A percentile compares a stretch with the other conserved stretches of the same genome.
These are phyloP conservation scores for Leonotis leonurus DNA, from an alignment of 257 asterid species.

Conservation along the genomic window DNA sequence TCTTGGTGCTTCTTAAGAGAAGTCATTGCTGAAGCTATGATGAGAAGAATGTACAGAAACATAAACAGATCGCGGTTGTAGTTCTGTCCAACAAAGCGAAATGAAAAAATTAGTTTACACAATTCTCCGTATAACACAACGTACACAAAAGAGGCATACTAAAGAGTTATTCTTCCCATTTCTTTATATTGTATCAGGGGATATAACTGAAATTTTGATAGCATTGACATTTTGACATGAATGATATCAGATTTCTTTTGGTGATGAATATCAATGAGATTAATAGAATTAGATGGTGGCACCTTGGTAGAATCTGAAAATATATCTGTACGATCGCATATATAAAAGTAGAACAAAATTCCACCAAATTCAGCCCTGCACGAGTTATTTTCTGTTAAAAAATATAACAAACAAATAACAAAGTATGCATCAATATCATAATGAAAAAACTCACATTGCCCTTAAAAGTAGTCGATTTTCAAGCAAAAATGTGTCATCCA, in stretches of 20 bases:
- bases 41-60: conserved; percentile 75
- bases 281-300: conserved; percentile 14
- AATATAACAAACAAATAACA: conserved; percentile 1
- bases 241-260: background rate
- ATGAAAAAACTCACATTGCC: conserved; percentile 39
- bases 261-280: background rate
- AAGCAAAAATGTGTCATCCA: conserved; percentile 48
- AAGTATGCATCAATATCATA: background rate
- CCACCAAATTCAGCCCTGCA: conserved; percentile 92
- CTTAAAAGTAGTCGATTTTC: conserved; percentile 44
- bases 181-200: background rate
- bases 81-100: conserved; percentile 50
- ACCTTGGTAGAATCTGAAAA: conserved; percentile 91
- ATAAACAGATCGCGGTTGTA: conserved; percentile 94
- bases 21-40: conserved; percentile 86
- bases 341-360: conserved; percentile 70
- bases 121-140: background rate
- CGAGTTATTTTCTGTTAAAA: conserved; percentile 7
- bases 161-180: background rate
- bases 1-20: conserved; percentile 93
- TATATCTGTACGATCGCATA: conserved; percentile 81
- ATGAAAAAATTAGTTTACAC: conserved; percentile 15
- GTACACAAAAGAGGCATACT: background rate
- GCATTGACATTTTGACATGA: background rate
- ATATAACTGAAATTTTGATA: background rate